These are phyloP conservation scores for Aspergillus aculeatinus DNA, from an alignment of 2,329 filamentous ascomycete genomes.

Conservation along the genomic window DNA sequence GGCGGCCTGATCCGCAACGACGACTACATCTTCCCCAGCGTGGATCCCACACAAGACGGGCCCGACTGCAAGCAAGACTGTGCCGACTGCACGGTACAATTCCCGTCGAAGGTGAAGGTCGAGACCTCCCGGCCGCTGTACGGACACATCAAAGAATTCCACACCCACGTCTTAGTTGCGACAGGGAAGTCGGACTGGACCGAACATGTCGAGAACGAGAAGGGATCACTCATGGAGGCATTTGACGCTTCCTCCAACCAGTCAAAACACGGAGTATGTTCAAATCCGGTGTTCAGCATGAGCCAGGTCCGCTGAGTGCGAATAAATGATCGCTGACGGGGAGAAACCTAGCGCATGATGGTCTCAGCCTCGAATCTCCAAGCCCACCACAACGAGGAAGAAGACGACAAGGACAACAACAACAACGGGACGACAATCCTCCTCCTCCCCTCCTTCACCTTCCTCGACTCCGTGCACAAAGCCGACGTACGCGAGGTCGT, in stretches of 20 bases:
- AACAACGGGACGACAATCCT: conserved; percentile 64
- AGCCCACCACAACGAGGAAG: conserved; percentile 14
- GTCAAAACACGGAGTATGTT: conserved; percentile 65
- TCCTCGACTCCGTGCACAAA: conserved; percentile 75
- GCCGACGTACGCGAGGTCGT: conserved; percentile 65
- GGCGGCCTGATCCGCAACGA: conserved; percentile 19
- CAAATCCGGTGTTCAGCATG: neutral
- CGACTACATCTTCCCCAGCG: conserved; percentile 39
- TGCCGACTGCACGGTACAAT: conserved; percentile 37
- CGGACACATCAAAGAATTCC: conserved; percentile 37
- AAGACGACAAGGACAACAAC: neutral
- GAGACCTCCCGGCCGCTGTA: conserved; percentile 33
- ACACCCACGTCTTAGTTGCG: conserved; percentile 39
- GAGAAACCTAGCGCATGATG: conserved; percentile 30
- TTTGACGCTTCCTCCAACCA: conserved; percentile 50
- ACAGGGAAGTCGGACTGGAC: conserved; percentile 41
- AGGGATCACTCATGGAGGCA: conserved; percentile 54
- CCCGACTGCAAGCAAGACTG: conserved; percentile 38
- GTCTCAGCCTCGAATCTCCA: conserved; percentile 39
- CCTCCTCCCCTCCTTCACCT: conserved; percentile 76
- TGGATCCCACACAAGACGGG: conserved; percentile 34
- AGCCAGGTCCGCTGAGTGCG: neutral
- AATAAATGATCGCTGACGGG: neutral
- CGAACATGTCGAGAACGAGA: conserved; percentile 34
- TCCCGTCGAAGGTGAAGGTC: conserved; percentile 37